Base-by-base conservation (phyloP, 257 asterid species). In the Nicotiana undulata region DNA sequence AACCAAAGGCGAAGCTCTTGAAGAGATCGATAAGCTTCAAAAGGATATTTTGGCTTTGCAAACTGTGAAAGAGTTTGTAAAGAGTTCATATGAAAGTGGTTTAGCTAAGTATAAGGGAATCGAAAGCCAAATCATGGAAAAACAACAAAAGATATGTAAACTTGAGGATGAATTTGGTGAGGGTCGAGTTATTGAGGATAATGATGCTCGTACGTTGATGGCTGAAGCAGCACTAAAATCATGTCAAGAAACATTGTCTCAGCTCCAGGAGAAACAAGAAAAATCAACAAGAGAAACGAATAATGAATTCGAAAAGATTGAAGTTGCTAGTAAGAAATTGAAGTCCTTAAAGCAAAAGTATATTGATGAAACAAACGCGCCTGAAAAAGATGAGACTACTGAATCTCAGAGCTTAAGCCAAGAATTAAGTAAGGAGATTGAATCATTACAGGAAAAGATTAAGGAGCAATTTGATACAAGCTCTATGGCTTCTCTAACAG, bases 161-260 rank as follows among this genome's bases (percentile, higher is more conserved):
- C 75, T 95, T 87, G 92, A 90, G 81, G 97, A 92, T 40, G 99
- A 95, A 79, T 91, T 89, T 61, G 89, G 90, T 1, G 88, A 87
- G 1, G 90, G 84, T 17, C 82, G 53, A 0, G 92, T 87, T 15
- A 91, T 93, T 11, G 97, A 93, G 64, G 98, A 92, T 58, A 79
- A 86, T 8, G 98, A 92, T 78, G 98, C 99, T 2, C 88, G 97
- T 1, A 88, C 88, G 1, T 67, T 95, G 74, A 93, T 95, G 97
- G 94, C 99, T 6, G 97, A 90, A 88, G 87, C 97, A 0, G 97
- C 98, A 0, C 82, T 95, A 4, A 91, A 86, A 79, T 91, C 97
- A 1, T 93, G 98, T 63, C 93, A 90, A 80, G 95, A 93, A n/a
- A 89, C 95, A 3, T 77, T 95, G 79, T 29, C 89, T 58, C 80